Percentiles rank a stretch among this genome's conserved stretches.
phyloP scores from a whole-genome alignment of 192 early-diverging fungal genomes.

The Rhizophagus sp. region DNA sequence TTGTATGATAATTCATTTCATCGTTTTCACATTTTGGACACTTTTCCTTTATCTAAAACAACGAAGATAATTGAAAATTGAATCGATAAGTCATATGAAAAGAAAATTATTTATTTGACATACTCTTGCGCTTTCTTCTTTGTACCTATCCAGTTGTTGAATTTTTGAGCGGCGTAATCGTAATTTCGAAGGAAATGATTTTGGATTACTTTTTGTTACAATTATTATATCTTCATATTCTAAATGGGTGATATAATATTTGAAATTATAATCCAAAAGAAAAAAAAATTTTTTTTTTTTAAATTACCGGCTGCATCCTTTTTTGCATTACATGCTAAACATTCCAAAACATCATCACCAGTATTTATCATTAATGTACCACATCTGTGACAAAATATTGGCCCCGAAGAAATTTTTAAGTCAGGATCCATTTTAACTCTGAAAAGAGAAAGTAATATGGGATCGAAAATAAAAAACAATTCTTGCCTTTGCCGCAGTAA shows the following conservation, averaged over 20 bases:
- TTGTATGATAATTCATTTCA: conserved; percentile 96
- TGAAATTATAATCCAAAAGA: no score
- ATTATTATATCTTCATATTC: conserved; percentile 83
- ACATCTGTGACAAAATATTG: neutral
- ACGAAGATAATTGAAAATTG: neutral
- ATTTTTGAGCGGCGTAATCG: conserved; percentile 55
- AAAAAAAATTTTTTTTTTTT: no score
- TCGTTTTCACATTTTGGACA: conserved; percentile 92
- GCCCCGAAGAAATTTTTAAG: neutral
- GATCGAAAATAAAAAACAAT: no score
- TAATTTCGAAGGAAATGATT: conserved; percentile 78
- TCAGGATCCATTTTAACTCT: neutral
- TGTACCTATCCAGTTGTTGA: conserved; percentile 40
- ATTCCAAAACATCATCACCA: neutral
- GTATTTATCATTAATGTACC: neutral
- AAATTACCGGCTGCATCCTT: neutral
- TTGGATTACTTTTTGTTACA: conserved; percentile 72
- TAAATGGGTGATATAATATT: conserved; percentile 5
- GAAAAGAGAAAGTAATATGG: no score
- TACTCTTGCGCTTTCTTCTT: conserved; percentile 54
- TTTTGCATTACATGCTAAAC: neutral
- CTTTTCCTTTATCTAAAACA: conserved; percentile 84
- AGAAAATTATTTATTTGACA: neutral
- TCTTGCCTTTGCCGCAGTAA: no score
- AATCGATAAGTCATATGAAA: neutral